Evolutionary conservation across 164 flowering plant species (phyloP).

Genomic region (Piper longum): DNA sequence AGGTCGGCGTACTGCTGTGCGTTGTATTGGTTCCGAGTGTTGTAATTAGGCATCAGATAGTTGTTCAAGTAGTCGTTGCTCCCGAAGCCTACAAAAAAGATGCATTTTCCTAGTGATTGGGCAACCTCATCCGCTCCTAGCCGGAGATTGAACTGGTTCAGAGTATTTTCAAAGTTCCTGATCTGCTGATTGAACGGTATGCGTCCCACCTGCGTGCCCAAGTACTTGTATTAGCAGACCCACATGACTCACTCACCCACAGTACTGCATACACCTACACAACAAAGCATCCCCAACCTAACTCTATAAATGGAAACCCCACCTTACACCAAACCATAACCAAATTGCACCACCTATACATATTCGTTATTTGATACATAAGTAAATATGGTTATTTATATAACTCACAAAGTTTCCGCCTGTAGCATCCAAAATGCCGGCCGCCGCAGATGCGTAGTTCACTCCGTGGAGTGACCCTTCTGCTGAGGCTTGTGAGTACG

Average conservation of each 20-base stretch:
- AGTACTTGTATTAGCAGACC: background rate
- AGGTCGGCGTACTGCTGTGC: conserved; percentile 53
- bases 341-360: background rate
- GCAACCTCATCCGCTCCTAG: conserved; percentile 48
- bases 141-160: conserved; percentile 52
- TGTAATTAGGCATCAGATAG: conserved; percentile 83
- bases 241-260: too few relatives aligned
- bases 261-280: conserved; percentile 17
- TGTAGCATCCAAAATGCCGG: conserved; percentile 79
- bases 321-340: background rate
- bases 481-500: conserved; percentile 44
- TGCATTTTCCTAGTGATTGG: conserved; percentile 25
- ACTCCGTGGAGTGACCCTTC: conserved; percentile 58
- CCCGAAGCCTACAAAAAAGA: conserved; percentile 94
- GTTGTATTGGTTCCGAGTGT: conserved; percentile 55
- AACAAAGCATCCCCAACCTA: background rate
- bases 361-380: too few relatives aligned
- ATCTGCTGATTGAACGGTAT: conserved; percentile 85
- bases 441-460: conserved; percentile 91
- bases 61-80: conserved; percentile 98
- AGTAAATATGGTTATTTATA: background rate
- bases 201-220: conserved; percentile 42
- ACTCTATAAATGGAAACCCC: too few relatives aligned
- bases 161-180: conserved; percentile 54
- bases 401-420: conserved; percentile 76